A percentile compares a stretch with the other conserved stretches of the same genome.
These are phyloP conservation scores for Sicyos baderoa DNA, from an alignment of 306 rosid species.

Conservation along the genomic window DNA sequence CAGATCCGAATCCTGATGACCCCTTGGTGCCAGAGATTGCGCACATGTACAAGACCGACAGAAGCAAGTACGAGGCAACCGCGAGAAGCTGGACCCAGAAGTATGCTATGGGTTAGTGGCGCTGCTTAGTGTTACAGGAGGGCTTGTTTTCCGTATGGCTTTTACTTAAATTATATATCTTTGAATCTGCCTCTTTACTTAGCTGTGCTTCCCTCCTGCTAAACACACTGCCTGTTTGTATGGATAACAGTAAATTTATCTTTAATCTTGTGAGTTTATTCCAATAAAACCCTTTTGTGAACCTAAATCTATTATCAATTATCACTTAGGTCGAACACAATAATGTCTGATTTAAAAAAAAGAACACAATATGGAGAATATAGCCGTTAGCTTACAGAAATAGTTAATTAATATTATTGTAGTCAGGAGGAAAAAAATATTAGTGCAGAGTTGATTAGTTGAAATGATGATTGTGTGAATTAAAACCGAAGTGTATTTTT, in stretches of 20 bases:
- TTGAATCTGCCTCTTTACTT: neutral
- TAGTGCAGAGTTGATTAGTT: neutral
- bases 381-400: neutral
- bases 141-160: conserved; percentile 24
- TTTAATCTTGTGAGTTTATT: conserved; percentile 8
- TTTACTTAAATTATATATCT: conserved; percentile 23
- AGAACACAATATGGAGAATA: neutral
- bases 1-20: conserved; percentile 66
- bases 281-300: conserved; percentile 3
- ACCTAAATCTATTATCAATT: neutral
- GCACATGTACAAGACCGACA: conserved; percentile 71
- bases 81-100: conserved; percentile 84
- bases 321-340: neutral
- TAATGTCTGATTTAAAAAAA: neutral
- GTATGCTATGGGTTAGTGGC: conserved; percentile 57
- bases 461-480: neutral
- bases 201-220: conserved; percentile 22
- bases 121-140: conserved; percentile 21
- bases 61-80: conserved; percentile 60
- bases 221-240: conserved; percentile 24
- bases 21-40: conserved; percentile 76
- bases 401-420: too few relatives aligned
- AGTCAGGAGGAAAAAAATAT: too few relatives aligned
- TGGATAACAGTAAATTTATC: neutral
- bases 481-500: neutral